These are phyloP conservation scores for Monoraphidium neglectum DNA, from an alignment of 139 green algal species.

Conservation along the genomic window DNA sequence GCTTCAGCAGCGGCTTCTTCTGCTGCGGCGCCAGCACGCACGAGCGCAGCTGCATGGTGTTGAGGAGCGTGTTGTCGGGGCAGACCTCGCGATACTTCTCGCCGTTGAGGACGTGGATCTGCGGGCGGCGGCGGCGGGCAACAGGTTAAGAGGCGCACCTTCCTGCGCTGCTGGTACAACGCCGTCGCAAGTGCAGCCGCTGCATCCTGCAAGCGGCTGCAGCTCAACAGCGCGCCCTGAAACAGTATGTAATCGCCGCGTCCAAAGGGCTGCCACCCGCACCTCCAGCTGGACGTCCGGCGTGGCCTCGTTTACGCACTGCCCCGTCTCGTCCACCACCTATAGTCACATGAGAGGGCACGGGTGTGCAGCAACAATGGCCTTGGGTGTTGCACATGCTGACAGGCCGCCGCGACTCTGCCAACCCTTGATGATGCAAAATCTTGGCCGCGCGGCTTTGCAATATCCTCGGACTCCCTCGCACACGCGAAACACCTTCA, in stretches of 20 bases:
- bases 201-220: neutral
- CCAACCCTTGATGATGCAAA: too few species aligned
- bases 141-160: too few species aligned
- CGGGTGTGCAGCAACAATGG: too few species aligned
- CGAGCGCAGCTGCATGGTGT: slow-evolving; percentile 35
- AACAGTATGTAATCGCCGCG: too few species aligned
- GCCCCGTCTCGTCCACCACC: slow-evolving; percentile 38
- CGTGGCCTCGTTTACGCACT: slow-evolving; percentile 46
- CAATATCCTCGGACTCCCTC: too few species aligned
- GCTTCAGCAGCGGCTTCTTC: slow-evolving; percentile 56
- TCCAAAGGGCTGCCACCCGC: neutral
- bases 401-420: too few species aligned
- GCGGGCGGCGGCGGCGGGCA: neutral
- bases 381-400: too few species aligned
- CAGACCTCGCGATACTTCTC: slow-evolving; percentile 72
- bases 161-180: too few species aligned
- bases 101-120: slow-evolving; percentile 65
- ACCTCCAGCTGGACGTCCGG: slow-evolving; percentile 56
- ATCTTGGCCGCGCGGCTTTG: too few species aligned
- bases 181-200: too few species aligned
- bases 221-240: too few species aligned
- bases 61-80: slow-evolving; percentile 60
- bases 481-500: too few species aligned
- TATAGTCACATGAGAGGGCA: neutral
- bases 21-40: slow-evolving; percentile 55